phyloP scores from a whole-genome alignment of 1,139 yeast genomes.

The Zygosaccharomyces pseudobailii region DNA sequence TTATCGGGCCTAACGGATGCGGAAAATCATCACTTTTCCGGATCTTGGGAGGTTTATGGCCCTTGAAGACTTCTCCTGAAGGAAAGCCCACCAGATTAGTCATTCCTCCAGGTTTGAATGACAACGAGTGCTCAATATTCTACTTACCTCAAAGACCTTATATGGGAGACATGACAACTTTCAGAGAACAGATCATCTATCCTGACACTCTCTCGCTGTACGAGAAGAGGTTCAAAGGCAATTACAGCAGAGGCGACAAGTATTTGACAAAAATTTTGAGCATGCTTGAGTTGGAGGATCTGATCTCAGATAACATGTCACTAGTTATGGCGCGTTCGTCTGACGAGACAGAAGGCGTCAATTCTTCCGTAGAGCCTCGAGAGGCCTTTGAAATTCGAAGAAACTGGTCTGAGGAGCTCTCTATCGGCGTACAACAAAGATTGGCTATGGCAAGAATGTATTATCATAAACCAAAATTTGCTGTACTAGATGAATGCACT shows the following conservation, averaged over 20 bases:
- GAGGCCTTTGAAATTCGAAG: conserved; percentile 63
- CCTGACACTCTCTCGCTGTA: conserved; percentile 69
- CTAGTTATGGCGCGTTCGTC: conserved; percentile 29
- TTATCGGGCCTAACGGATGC: conserved; percentile 94
- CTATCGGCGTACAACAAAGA: conserved; percentile 90
- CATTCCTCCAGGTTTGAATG: conserved; percentile 29
- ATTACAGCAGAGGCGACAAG: conserved; percentile 48
- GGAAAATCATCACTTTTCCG: conserved; percentile 91
- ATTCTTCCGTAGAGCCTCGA: conserved; percentile 26
- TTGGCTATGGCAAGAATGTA: conserved; percentile 91
- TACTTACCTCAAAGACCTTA: conserved; percentile 93
- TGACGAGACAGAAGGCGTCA: conserved; percentile 2
- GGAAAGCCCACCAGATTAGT: conserved; percentile 48
- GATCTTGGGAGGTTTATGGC: conserved; percentile 92
- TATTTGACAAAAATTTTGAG: conserved; percentile 60
- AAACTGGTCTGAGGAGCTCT: conserved; percentile 86
- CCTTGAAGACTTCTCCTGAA: conserved; percentile 60
- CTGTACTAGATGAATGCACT: conserved; percentile 93
- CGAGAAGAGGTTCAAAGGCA: conserved; percentile 36
- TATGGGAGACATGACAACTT: conserved; percentile 60
- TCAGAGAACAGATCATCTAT: conserved; percentile 84
- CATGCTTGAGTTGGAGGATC: conserved; percentile 54
- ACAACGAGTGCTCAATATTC: conserved; percentile 53
- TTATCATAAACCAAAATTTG: conserved; percentile 87
- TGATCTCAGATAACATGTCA: conserved; percentile 40